These are phyloP conservation scores for Dimocarpus longan DNA, from an alignment of 345 rosid genomes.

Conservation along the genomic window DNA sequence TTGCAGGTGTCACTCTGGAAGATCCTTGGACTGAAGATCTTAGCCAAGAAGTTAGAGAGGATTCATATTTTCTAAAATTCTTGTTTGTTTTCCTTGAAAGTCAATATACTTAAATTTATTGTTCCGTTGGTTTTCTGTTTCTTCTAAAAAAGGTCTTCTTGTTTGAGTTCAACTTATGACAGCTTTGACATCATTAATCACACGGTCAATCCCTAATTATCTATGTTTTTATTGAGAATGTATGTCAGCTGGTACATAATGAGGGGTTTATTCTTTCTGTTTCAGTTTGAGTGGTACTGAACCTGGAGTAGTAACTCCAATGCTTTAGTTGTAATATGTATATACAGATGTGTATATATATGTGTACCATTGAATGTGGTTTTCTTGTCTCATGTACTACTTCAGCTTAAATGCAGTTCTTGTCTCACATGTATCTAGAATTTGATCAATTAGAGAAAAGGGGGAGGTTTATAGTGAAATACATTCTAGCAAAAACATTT, in stretches of 20 bases:
- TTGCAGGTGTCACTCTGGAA: constrained; percentile 92
- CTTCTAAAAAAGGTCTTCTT: neutral
- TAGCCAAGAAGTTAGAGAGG: constrained; percentile 99
- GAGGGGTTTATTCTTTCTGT: neutral
- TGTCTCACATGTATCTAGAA: neutral
- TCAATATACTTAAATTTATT: neutral
- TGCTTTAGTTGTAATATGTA: neutral
- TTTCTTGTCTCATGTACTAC: neutral
- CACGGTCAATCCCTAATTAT: neutral
- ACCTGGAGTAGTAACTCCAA: neutral
- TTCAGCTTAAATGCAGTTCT: neutral
- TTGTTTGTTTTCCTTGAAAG: constrained; percentile 54
- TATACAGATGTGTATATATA: neutral
- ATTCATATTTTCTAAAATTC: constrained; percentile 92
- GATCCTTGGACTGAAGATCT: constrained; percentile 99
- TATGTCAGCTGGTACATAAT: neutral
- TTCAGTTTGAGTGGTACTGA: neutral
- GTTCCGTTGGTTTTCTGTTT: neutral
- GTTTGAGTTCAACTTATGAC: constrained; percentile 5
- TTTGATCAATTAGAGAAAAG: neutral
- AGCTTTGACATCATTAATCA: neutral
- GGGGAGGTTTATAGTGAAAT: neutral
- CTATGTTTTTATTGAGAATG: neutral
- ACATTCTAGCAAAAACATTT: neutral
- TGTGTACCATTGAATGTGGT: too few relatives aligned